Evolutionary conservation across 108 stramenopile species (phyloP), one percentile per base, ranked within the genome.

Genomic region (Skeletonema costatum): DNA sequence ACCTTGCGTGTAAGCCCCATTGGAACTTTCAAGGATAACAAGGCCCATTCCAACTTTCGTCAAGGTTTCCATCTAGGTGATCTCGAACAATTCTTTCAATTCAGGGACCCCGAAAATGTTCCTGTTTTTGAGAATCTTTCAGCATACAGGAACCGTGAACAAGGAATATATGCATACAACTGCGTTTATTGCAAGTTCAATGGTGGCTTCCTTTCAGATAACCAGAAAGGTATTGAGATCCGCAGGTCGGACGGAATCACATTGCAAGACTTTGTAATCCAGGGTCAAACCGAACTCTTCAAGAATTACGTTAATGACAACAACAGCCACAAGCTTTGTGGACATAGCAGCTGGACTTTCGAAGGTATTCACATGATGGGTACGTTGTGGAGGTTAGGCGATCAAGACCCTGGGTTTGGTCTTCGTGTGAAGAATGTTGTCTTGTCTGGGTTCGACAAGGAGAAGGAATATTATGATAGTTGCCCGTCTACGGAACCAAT

Each of bases 401-500:
- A 71, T 12, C 5, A 4, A 2, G 74, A 75, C 60, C 70, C 66
- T 38, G 35, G 32, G n/a, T 53, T 21, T 2, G 80, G 80, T 11
- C 53, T 81, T 50, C 68, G 69, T 13, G 35, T 75, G 0, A 72
- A 44, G 50, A 82, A 76, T 50, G 68, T 82, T 29, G 68, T 56
- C 11, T 61, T 82, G 48, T 82, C 81, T 60, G 81, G 74, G n/a
- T 82, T 82, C 58, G 75, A 74, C 66, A 64, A 63, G 71, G 71
- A 72, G 58, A 61, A 63, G 44, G 36, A 72, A 30, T 72, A 46
- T 60, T 72, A 72, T 63, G 30, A 39, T 5, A 35, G 7, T 9
- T 72, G 71, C 71, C 59, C 21, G 19, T 63, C 48, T 12, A 72
- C 71, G 7, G 41, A 72, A 42, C 44, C 62, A 60, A 72, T 60